A percentile compares a stretch with the other conserved stretches of the same genome.
Conservation (phyloP, 2,329 filamentous ascomycete species). For the Cladosporium austrohemisphaericum region DNA sequence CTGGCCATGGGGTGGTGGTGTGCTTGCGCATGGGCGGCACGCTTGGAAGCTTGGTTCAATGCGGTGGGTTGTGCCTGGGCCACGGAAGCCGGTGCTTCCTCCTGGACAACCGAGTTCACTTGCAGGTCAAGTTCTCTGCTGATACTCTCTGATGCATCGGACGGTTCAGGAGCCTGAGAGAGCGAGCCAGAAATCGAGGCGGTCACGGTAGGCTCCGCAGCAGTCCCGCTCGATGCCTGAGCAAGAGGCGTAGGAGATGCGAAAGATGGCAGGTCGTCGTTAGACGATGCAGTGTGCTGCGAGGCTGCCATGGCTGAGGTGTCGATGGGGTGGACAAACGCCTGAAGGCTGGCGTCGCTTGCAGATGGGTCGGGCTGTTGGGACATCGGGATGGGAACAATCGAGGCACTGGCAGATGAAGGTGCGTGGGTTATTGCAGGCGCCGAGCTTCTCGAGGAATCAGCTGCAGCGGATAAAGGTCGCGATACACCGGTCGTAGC, state of each 20-base stretch:
- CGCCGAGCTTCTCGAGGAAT: not conserved
- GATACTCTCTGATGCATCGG: no score
- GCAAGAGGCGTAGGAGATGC: no score
- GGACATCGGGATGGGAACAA: constrained; percentile 1
- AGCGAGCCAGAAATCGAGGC: not conserved
- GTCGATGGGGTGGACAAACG: constrained; percentile 10
- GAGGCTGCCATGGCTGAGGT: not conserved
- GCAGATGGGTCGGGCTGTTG: constrained; percentile 6
- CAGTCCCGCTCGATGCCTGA: no score
- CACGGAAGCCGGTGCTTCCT: no score
- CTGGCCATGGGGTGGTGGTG: constrained; percentile 1
- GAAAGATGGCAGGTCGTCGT: not conserved
- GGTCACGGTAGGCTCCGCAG: no score
- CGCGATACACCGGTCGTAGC: not conserved
- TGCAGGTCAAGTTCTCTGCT: no score
- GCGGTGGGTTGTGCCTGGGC: not conserved
- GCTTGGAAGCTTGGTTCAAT: not conserved
- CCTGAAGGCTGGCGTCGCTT: not conserved
- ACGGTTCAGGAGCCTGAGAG: not conserved
- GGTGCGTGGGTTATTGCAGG: not conserved
- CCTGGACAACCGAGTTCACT: no score
- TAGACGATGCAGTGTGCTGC: not conserved
- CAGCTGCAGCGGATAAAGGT: no score
- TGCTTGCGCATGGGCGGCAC: no score
- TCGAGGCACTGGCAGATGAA: not conserved